Conservation (phyloP, 345 rosid species). For the Euphorbia pulcherrima region DNA sequence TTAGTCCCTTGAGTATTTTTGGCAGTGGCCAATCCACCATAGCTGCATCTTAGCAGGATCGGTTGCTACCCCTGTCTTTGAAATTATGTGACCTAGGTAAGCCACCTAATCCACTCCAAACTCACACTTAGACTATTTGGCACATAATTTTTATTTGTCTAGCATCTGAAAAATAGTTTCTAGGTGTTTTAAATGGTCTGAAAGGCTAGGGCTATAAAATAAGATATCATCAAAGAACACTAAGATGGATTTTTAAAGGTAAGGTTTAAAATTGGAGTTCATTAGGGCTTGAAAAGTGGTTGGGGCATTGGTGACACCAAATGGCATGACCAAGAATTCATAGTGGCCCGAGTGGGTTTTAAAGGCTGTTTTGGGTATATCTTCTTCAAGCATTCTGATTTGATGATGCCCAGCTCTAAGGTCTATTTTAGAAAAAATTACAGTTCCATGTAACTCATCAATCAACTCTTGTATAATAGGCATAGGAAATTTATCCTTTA, state of each 20-base stretch:
- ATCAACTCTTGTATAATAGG: too few relatives aligned
- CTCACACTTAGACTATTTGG: not conserved
- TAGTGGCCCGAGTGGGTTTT: not conserved
- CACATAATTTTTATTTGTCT: not conserved
- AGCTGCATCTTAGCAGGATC: not conserved
- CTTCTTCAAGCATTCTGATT: too few relatives aligned
- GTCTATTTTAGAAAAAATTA: too few relatives aligned
- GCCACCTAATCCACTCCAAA: not conserved
- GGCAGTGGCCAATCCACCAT: not conserved
- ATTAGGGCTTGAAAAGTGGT: too few relatives aligned
- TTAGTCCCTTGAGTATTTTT: not conserved
- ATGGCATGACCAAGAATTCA: not conserved
- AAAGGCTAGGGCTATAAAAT: not conserved
- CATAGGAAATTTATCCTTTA: too few relatives aligned
- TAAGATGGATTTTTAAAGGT: too few relatives aligned
- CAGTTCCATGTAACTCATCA: too few relatives aligned
- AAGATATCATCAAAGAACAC: too few relatives aligned
- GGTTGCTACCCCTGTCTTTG: not conserved
- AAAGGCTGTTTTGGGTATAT: not conserved
- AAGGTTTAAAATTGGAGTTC: too few relatives aligned
- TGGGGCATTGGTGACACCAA: too few relatives aligned
- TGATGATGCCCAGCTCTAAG: too few relatives aligned
- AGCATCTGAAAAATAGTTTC: too few relatives aligned
- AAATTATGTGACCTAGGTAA: not conserved
- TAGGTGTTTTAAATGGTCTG: not conserved